A percentile compares a stretch with the other conserved stretches of the same genome.
Evolutionary conservation across 768 basidiomycete genomes (phyloP).

Genomic region (Phanerochaete carnosa): DNA sequence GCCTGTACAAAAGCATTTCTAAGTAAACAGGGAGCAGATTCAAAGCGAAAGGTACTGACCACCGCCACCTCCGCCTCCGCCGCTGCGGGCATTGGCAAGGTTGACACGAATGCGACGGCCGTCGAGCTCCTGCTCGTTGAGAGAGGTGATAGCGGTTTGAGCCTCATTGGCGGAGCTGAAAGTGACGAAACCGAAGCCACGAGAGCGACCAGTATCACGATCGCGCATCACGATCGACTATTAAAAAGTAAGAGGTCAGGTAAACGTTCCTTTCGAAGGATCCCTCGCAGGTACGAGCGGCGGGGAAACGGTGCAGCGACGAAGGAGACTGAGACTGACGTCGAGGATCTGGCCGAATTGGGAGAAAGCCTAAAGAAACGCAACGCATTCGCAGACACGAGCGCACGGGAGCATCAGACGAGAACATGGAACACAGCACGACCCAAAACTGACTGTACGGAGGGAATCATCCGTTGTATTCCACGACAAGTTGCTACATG

Average conservation of each 20-base stretch:
- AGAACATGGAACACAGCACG: slow-evolving; percentile 19
- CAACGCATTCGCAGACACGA: slow-evolving; percentile 33
- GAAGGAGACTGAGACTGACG: slow-evolving; percentile 51
- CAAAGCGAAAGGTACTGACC: background rate
- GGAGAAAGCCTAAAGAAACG: slow-evolving; percentile 69
- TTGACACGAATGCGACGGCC: slow-evolving; percentile 89
- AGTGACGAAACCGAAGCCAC: slow-evolving; percentile 97
- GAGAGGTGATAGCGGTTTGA: slow-evolving; percentile 62
- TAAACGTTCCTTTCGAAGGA: background rate
- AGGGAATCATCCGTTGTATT: slow-evolving; percentile 93
- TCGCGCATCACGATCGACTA: slow-evolving; percentile 99
- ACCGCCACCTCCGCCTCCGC: slow-evolving; percentile 43
- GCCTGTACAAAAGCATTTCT: slow-evolving; percentile 10
- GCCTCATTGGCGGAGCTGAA: slow-evolving; percentile 64
- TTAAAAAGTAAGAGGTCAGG: slow-evolving; percentile 19
- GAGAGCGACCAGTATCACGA: slow-evolving; percentile 94
- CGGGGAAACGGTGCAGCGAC: background rate
- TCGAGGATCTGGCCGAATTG: slow-evolving; percentile 81
- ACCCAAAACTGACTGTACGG: slow-evolving; percentile 75
- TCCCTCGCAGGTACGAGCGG: background rate
- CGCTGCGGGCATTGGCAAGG: slow-evolving; percentile 66
- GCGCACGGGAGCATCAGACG: slow-evolving; percentile 33
- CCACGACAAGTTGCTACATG: slow-evolving; percentile 90
- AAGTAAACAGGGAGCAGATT: background rate
- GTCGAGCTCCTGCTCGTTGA: slow-evolving; percentile 93